A percentile compares a stretch with the other conserved stretches of the same genome.
Evolutionary conservation across 805 yeast genomes (phyloP).

Genomic region (Ogataea philodendri): DNA sequence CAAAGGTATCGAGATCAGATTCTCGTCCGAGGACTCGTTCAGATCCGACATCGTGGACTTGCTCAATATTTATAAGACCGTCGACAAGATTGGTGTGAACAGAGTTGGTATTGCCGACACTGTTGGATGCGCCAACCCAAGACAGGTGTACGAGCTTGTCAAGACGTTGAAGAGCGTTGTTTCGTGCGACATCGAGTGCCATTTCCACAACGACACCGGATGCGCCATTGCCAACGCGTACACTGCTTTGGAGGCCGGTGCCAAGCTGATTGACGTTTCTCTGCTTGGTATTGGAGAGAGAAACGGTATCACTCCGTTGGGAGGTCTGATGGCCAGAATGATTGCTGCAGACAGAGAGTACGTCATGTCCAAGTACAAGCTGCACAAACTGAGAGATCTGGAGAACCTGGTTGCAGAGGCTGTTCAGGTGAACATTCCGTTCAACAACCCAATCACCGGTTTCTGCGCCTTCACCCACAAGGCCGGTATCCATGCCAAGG

Average conservation of each 20-base stretch:
- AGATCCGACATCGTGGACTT: constrained; percentile 60
- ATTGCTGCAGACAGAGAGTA: constrained; percentile 60
- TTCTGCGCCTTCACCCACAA: constrained; percentile 65
- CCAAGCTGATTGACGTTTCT: constrained; percentile 55
- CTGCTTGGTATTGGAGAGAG: constrained; percentile 64
- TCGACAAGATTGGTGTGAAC: constrained; percentile 59
- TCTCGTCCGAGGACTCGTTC: constrained; percentile 58
- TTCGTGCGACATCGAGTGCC: constrained; percentile 58
- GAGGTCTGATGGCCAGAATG: constrained; percentile 64
- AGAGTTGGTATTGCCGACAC: constrained; percentile 66
- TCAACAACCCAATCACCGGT: constrained; percentile 62
- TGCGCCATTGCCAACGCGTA: constrained; percentile 64
- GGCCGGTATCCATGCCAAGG: constrained; percentile 64
- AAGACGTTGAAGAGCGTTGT: constrained; percentile 57
- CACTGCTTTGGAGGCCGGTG: constrained; percentile 63
- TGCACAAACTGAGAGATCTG: constrained; percentile 54
- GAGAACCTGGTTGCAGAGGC: constrained; percentile 60
- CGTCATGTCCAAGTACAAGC: constrained; percentile 55
- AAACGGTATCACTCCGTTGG: constrained; percentile 61
- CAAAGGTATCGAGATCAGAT: constrained; percentile 58
- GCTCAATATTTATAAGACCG: constrained; percentile 57
- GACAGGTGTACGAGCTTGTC: constrained; percentile 60
- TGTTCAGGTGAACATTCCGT: constrained; percentile 57
- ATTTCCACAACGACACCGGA: constrained; percentile 63
- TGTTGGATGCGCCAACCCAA: constrained; percentile 62